phyloP scores from a whole-genome alignment of 768 basidiomycete genomes.

The Tulasnella sp. region DNA sequence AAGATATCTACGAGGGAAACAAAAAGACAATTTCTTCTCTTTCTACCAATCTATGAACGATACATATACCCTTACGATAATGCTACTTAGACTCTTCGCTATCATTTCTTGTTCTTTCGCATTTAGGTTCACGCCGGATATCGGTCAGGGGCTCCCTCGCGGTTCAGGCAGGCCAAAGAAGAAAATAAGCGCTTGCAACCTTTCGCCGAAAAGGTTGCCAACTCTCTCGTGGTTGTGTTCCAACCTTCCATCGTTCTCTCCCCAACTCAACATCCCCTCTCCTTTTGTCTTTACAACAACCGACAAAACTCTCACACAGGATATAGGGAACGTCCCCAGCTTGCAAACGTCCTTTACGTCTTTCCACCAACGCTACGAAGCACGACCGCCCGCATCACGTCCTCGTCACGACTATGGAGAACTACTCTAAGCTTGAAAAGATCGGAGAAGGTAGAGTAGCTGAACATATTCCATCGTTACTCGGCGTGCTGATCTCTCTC shows the following conservation, averaged over 20 bases:
- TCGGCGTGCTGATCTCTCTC: neutral
- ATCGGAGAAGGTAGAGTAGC: constrained; percentile 67
- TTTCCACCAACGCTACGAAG: neutral
- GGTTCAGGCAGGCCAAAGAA: neutral
- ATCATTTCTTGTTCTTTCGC: neutral
- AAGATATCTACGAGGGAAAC: neutral
- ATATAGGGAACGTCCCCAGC: neutral
- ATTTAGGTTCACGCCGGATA: neutral
- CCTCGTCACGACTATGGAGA: constrained; percentile 32
- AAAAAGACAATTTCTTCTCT: neutral
- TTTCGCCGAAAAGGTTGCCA: constrained; percentile 1
- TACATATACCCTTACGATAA: neutral
- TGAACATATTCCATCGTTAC: too few relatives aligned
- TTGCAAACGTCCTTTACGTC: neutral
- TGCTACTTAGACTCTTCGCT: neutral
- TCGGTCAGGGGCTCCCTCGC: neutral
- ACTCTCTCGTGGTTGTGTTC: neutral
- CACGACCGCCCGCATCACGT: neutral
- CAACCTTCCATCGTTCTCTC: neutral
- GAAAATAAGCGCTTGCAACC: constrained; percentile 1
- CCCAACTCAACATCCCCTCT: neutral
- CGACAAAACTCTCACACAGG: neutral
- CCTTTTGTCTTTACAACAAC: neutral
- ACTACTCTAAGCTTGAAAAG: constrained; percentile 97
- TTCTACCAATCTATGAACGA: neutral